phyloP scores from a whole-genome alignment of 768 basidiomycete genomes.

The Agaricus subrufescens region DNA sequence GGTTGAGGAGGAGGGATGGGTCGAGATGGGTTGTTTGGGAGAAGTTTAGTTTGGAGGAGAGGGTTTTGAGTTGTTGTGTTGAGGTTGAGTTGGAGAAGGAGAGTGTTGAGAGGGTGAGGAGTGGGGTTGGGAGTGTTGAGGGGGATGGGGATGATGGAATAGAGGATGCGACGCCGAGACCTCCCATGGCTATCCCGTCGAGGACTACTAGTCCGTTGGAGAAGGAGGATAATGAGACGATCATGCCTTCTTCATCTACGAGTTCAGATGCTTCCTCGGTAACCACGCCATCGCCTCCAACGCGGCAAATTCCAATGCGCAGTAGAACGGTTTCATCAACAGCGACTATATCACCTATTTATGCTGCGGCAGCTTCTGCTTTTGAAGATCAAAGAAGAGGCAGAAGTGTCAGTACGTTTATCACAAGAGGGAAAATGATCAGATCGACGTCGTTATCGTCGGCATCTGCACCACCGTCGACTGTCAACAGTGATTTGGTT shows the following conservation, averaged over 20 bases:
- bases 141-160: background rate
- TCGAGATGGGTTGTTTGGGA: conserved; percentile 51
- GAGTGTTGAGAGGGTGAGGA: conserved; percentile 8
- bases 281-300: background rate
- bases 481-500: conserved; percentile 50
- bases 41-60: conserved; percentile 45
- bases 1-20: conserved; percentile 54
- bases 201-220: background rate
- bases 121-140: conserved; percentile 12
- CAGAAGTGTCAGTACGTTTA: conserved; percentile 52
- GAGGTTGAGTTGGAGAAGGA: conserved; percentile 34
- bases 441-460: conserved; percentile 27
- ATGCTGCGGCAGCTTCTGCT: conserved; percentile 1
- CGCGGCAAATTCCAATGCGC: background rate
- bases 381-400: conserved; percentile 21
- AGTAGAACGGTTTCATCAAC: conserved; percentile 12
- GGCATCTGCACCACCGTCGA: no score
- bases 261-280: background rate
- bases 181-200: conserved; percentile 2
- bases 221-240: background rate
- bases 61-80: conserved; percentile 47
- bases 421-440: conserved; percentile 50
- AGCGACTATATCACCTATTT: conserved; percentile 1
- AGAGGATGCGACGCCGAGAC: conserved; percentile 15
- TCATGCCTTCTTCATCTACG: background rate